Conservation (phyloP, 768 basidiomycete species). For the Trametes cubensis region DNA sequence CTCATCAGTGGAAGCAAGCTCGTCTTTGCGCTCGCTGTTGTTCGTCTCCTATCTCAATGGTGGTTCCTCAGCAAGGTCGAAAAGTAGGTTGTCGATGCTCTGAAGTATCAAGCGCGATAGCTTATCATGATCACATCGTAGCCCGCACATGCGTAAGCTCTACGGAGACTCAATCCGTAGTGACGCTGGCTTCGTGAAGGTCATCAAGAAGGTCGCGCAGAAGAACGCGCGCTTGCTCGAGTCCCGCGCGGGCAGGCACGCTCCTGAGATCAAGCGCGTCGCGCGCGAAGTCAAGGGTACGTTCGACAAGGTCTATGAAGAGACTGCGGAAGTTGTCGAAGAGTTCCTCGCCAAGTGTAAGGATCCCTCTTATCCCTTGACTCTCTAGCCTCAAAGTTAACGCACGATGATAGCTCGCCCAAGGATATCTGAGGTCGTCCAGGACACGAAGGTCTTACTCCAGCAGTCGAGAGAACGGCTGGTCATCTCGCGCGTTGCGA, state of each 20-base stretch:
- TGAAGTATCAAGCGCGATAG: neutral
- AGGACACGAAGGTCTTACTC: constrained; percentile 89
- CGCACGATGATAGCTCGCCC: constrained; percentile 67
- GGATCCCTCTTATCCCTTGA: constrained; percentile 28
- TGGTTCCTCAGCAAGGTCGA: constrained; percentile 95
- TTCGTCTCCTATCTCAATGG: constrained; percentile 88
- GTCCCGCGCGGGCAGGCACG: constrained; percentile 76
- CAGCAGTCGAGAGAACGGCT: constrained; percentile 90
- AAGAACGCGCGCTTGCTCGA: constrained; percentile 80
- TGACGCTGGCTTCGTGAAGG: constrained; percentile 97
- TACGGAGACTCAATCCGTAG: constrained; percentile 93
- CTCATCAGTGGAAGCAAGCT: constrained; percentile 91
- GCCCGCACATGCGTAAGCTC: constrained; percentile 97
- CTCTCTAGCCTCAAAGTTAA: neutral
- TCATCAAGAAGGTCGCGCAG: constrained; percentile 91
- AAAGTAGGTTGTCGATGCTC: constrained; percentile 57
- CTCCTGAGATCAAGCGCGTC: constrained; percentile 79
- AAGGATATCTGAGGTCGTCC: constrained; percentile 82
- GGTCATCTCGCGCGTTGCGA: constrained; percentile 91
- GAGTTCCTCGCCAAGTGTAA: constrained; percentile 90
- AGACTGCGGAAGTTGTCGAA: constrained; percentile 90
- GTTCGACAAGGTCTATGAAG: constrained; percentile 94
- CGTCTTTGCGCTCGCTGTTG: constrained; percentile 81
- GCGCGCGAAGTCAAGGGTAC: constrained; percentile 92
- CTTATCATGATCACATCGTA: constrained; percentile 35